Conservation (phyloP, 139 green algal genomes). For the Mesotaenium endlicherianum region DNA sequence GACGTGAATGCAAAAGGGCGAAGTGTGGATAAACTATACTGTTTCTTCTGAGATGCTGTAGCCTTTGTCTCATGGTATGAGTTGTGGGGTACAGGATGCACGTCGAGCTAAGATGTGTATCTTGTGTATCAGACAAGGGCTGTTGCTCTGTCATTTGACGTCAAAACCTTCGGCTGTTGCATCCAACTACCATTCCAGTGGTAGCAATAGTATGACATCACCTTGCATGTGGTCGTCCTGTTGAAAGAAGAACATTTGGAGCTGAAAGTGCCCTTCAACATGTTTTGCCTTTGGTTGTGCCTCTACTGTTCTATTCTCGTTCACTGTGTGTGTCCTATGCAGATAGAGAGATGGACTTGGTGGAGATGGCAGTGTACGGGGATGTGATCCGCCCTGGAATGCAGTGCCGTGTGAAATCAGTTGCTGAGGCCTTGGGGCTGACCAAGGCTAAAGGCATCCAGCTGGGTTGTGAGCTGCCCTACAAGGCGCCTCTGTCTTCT, state of each 20-base stretch:
- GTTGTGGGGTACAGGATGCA: too few species aligned
- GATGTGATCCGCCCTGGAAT: slow-evolving; percentile 46
- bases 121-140: too few species aligned
- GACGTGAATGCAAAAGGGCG: too few species aligned
- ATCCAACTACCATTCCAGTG: neutral
- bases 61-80: too few species aligned
- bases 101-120: too few species aligned
- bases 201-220: neutral
- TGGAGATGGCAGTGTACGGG: slow-evolving; percentile 55
- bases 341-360: slow-evolving; percentile 49
- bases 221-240: neutral
- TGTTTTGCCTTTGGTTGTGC: neutral
- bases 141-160: neutral
- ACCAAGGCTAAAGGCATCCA: slow-evolving; percentile 1
- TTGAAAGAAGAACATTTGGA: neutral
- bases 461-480: neutral
- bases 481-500: too few species aligned
- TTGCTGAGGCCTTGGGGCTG: slow-evolving; percentile 34
- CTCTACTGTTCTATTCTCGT: neutral
- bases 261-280: neutral
- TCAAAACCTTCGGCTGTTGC: neutral
- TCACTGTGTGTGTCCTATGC: slow-evolving; percentile 1
- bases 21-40: too few species aligned
- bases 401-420: slow-evolving; percentile 38
- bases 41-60: too few species aligned